These are phyloP conservation scores for Leccinellum rugosiceps DNA, from an alignment of 768 basidiomycete genomes.

Conservation along the genomic window DNA sequence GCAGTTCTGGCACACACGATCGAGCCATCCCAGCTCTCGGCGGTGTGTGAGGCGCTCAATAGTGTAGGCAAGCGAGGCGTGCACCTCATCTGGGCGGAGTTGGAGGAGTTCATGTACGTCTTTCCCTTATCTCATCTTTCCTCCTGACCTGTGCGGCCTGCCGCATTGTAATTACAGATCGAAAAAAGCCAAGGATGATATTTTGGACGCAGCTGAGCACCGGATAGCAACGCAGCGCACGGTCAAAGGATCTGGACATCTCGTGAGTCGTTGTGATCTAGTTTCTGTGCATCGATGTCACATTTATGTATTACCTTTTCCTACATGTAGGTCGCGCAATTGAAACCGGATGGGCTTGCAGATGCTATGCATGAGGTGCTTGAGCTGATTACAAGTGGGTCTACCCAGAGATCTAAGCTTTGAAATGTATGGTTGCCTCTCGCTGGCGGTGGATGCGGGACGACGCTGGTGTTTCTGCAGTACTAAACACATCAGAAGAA, in stretches of 20 bases:
- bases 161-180: slow-evolving; percentile 17
- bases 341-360: slow-evolving; percentile 28
- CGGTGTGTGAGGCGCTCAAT: slow-evolving; percentile 14
- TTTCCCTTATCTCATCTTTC: background rate
- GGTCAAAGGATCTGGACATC: slow-evolving; percentile 28
- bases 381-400: slow-evolving; percentile 4
- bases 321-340: slow-evolving; percentile 23
- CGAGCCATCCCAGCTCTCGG: slow-evolving; percentile 21
- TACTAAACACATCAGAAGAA: background rate
- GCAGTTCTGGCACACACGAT: slow-evolving; percentile 25
- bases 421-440: background rate
- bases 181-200: slow-evolving; percentile 23
- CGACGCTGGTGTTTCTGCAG: background rate
- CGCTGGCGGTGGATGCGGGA: background rate
- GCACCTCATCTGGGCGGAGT: slow-evolving; percentile 31
- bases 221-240: slow-evolving; percentile 19
- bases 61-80: slow-evolving; percentile 12
- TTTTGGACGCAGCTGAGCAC: slow-evolving; percentile 26
- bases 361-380: slow-evolving; percentile 27
- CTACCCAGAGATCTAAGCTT: slow-evolving; percentile 9
- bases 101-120: slow-evolving; percentile 30
- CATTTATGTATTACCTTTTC: background rate
- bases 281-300: background rate
- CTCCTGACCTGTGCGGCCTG: background rate
- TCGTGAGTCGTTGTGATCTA: slow-evolving; percentile 13